Base-by-base conservation (phyloP, 2,329 filamentous ascomycete species). In the Fusarium pininemorale region DNA sequence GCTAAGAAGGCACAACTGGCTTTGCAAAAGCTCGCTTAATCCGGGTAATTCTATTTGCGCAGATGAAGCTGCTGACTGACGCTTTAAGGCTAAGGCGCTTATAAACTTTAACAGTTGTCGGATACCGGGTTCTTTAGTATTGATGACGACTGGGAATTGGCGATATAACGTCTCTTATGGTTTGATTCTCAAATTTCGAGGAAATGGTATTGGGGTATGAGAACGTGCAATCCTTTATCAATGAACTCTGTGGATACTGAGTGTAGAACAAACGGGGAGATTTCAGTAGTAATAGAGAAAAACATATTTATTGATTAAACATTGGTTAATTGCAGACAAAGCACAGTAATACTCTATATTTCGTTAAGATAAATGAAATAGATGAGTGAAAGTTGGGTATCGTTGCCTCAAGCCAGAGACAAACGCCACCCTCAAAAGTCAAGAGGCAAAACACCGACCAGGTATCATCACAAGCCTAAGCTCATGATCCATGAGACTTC, bases 261-360 rank as follows among this genome's bases (percentile, higher is more conserved):
- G 13, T 35, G 32, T 1, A 15, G 32, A 35, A 13, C 6, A 35
- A 15, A 35, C 12, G 12, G 20, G 8, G 12, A 24, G 8, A 18
- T 3, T 20, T 6, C 6, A 24, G 4, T 7, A 4, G 8, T 20
- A 24, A 6, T 6, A 20, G n/a, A 1, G 7, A 7, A 14, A 7
- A 4, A 51, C 20, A 4, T 51, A 1, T 11, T 35, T 7, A 7
- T 20, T 7, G 3, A 35, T 35, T 51, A 51, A 24, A 20, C 12
- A 51, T 35, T 35, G 30, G 0, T 20, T 11, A 3, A 14, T 35
- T 35, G 11, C 6, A 10, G 5, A 11, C 5, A 26, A 13, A 5
- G 3, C 13, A n/a, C 1, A 24, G 35, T 16, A 50, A 38, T 18
- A n/a, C 1, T 59, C 24, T 30, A 30, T 18, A 18, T 30, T 20